Conservation (phyloP, 495 filamentous ascomycete genomes). For the Entonaema liquescens region DNA sequence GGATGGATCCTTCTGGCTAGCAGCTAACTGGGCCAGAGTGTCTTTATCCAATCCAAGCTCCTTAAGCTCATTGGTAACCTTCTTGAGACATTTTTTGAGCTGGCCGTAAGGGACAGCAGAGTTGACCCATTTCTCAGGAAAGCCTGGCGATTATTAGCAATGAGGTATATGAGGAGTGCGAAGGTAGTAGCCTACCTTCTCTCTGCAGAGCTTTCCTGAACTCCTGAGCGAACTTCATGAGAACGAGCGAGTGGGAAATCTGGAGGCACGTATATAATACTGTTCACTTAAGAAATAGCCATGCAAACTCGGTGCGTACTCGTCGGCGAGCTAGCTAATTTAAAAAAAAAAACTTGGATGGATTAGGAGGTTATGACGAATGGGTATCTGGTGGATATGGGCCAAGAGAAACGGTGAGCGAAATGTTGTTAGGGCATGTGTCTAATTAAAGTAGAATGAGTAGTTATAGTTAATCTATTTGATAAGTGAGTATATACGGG, state of each 20-base stretch:
- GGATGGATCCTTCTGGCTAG: constrained; percentile 45
- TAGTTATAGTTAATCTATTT: background rate
- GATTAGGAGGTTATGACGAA: background rate
- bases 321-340: background rate
- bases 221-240: constrained; percentile 80
- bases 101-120: constrained; percentile 75
- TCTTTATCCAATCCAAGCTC: constrained; percentile 67
- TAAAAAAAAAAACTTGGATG: background rate
- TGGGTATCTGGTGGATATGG: background rate
- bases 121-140: constrained; percentile 72
- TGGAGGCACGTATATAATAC: background rate
- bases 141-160: constrained; percentile 45
- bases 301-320: background rate
- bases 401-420: background rate
- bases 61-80: constrained; percentile 67
- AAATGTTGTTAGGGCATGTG: background rate
- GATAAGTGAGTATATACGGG: background rate
- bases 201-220: constrained; percentile 66
- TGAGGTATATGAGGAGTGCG: background rate
- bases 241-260: background rate
- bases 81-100: constrained; percentile 79
- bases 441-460: background rate
- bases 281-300: background rate
- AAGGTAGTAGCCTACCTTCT: constrained; percentile 50
- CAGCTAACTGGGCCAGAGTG: constrained; percentile 63